Percentiles rank a stretch among this genome's conserved stretches.
phyloP scores from a whole-genome alignment of 163 green algal species.

The Scenedesmus sp. region DNA sequence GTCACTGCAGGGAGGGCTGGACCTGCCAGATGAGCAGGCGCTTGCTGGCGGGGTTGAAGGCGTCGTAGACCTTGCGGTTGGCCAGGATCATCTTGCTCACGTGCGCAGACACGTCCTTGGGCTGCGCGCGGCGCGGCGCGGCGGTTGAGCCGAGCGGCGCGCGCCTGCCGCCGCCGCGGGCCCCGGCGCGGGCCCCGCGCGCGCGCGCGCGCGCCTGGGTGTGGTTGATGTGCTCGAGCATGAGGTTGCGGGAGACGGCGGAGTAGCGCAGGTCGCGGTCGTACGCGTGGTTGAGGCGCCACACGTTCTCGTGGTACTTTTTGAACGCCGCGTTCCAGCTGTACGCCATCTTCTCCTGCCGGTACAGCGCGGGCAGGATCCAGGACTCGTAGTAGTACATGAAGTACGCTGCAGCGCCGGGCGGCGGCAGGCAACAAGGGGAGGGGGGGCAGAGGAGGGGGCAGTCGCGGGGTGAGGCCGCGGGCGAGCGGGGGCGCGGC shows the following conservation, averaged over 20 bases:
- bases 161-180: too few relatives aligned
- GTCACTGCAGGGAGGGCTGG: slow-evolving; percentile 61
- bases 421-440: not conserved
- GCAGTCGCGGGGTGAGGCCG: too few relatives aligned
- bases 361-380: slow-evolving; percentile 64
- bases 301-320: slow-evolving; percentile 71
- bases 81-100: slow-evolving; percentile 63
- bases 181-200: too few relatives aligned
- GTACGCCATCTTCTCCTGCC: slow-evolving; percentile 72
- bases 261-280: slow-evolving; percentile 70
- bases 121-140: too few relatives aligned
- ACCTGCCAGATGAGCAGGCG: slow-evolving; percentile 71
- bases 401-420: not conserved
- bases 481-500: too few relatives aligned
- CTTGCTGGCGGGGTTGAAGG: slow-evolving; percentile 71
- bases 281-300: slow-evolving; percentile 68
- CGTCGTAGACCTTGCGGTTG: slow-evolving; percentile 74
- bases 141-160: too few relatives aligned
- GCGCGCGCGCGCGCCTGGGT: too few relatives aligned
- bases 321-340: slow-evolving; percentile 62
- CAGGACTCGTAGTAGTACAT: slow-evolving; percentile 50
- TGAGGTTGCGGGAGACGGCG: slow-evolving; percentile 64
- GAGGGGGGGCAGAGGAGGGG: not conserved
- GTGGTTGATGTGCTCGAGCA: slow-evolving; percentile 68
- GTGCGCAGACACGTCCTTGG: slow-evolving; percentile 58